Evolutionary conservation across 345 rosid genomes (phyloP), one percentile per base, ranked within the genome.

Genomic region (Erysimum cheiranthoides): DNA sequence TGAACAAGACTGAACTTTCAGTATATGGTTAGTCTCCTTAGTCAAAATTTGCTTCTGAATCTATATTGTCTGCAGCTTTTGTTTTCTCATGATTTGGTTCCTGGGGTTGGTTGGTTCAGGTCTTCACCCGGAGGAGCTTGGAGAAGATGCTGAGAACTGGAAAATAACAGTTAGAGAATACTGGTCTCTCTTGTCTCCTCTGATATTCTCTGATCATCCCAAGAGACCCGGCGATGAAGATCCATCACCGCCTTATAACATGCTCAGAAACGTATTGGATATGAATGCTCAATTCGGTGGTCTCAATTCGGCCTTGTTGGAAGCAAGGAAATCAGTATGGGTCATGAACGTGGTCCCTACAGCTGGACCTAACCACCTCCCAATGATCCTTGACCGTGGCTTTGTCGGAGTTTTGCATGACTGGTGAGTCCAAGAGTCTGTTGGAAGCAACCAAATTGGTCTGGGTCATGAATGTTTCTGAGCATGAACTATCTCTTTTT

Each of bases 221-320:
- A 96, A 96, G 79, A 91, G 99, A 83, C 99, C 99, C 5, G 99
- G 99, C 11, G 96, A 93, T 35, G 99, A 96, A 83, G 98, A 96
- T 82, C 99, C 99, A 42, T 84, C 90, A 2, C 98, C 99, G 21
- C 99, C 99, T 43, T 93, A 85, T 80, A 96, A 96, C 85, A 96
- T 96, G 97, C 84, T 93, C 59, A 84, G 98, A 78, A 96, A 96
- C 77, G 97, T 96, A 52, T 79, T 96, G 21, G 99, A 96, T 74
- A 96, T 96, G 99, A 96, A 96, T 80, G 88, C 99, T 70, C 96
- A 78, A 70, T 91, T 84, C 62, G 98, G 98, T 56, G 97, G 98
- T 34, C 83, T 96, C 60, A 96, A 89, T 78, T 81, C 97, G 70
- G 98, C 97, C 11, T 70, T 96, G 61, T 68, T 96, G 75, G 92